A percentile compares a stretch with the other conserved stretches of the same genome.
Conservation (phyloP, 805 yeast species). For the Blastobotrys americana region DNA sequence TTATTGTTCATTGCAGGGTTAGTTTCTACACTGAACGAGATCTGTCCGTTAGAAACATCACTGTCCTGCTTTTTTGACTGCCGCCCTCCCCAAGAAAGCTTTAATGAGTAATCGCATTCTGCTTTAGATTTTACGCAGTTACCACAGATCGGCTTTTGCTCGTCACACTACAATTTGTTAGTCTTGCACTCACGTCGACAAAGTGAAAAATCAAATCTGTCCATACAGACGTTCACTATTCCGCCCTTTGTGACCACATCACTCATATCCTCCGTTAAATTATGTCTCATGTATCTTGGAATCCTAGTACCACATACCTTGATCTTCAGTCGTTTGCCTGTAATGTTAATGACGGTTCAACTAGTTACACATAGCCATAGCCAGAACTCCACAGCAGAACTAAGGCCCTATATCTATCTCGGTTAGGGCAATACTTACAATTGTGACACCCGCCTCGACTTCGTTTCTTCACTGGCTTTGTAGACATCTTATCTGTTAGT, state of each 20-base stretch:
- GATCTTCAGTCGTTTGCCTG: slow-evolving; percentile 20
- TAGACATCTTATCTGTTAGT: slow-evolving; percentile 9
- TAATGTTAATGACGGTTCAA: too few species aligned
- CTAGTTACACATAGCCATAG: too few species aligned
- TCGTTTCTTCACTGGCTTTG: slow-evolving; percentile 17
- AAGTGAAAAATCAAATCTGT: too few species aligned
- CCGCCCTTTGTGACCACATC: background rate
- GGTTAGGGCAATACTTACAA: too few species aligned
- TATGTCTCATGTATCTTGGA: background rate
- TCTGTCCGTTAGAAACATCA: slow-evolving; percentile 21
- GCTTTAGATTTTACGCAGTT: slow-evolving; percentile 43
- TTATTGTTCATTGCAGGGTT: too few species aligned
- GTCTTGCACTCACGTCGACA: too few species aligned
- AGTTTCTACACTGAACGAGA: background rate
- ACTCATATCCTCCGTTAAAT: background rate
- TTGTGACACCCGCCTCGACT: slow-evolving; percentile 25
- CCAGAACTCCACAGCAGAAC: too few species aligned
- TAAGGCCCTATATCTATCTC: too few species aligned
- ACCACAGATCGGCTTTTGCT: slow-evolving; percentile 53
- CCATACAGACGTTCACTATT: too few species aligned
- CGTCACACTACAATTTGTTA: slow-evolving; percentile 78
- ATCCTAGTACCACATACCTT: slow-evolving; percentile 10
- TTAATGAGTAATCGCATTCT: slow-evolving; percentile 56
- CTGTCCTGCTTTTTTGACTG: slow-evolving; percentile 46
- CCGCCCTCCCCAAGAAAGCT: slow-evolving; percentile 69